Evolutionary conservation across 176 grass and related monocot genomes (phyloP), one percentile per base, ranked within the genome.

Genomic region (Triticum urartu): DNA sequence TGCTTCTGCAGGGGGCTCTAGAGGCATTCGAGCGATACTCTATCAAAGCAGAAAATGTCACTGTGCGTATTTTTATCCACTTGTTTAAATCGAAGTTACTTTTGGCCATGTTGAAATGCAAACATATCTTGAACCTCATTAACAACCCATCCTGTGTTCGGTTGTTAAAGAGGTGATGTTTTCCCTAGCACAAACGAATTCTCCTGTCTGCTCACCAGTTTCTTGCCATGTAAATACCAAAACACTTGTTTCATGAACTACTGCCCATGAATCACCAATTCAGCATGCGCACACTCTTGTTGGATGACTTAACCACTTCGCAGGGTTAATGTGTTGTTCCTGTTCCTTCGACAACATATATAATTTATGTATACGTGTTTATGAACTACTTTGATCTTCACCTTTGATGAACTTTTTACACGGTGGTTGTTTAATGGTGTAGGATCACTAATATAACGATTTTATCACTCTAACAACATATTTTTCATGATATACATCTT

Each of bases 1-100:
- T 94, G 76, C 87, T 99, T 39, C 85, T 99, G 22, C 90, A 99
- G 47, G 97, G 97, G 39, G 92, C 97, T 77, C 58, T 99, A 43
- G 94, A 97, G 72, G 88, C 97, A 56, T 99, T 97, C 5, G 83
- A 87, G 83, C 52, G 94, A 87, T 94, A 97, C 88, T 90, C 89
- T 7, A 17, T 99, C 80, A 91, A 89, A 86, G 81, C 86, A 25
- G 97, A 97, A 90, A 89, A 97, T 83, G 90, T 99, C 56, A 99
- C 90, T 4, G 97, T 99, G 92, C 45, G 80, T 68, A 77, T 73
- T 1, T 79, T 70, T 40, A 59, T 70, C 70, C 50, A 75, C 68
- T 52, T 63, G 3, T 30, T 8, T 81, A 22, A 52, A 69, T 25
- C 24, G 43, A 64, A 43, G 42, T 75, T 15, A 30, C 33, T 63